These are phyloP conservation scores for Leptosphaerulina australis DNA, from an alignment of 2,329 filamentous ascomycete species.

Conservation along the genomic window DNA sequence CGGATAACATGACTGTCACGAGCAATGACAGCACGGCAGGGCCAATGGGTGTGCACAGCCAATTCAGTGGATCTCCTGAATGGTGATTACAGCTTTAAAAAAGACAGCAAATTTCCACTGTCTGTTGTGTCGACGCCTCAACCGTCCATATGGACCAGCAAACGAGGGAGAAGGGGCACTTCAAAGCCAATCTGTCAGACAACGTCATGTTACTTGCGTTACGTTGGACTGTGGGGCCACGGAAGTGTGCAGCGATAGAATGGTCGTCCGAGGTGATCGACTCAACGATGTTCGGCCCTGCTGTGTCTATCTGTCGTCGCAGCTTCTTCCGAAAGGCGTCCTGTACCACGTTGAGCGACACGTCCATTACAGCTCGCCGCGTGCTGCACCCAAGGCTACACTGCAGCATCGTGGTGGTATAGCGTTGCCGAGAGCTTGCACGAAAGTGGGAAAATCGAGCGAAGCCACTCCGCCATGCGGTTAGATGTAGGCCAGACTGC, in stretches of 20 bases:
- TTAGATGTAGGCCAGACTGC: constrained; percentile 9
- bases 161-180: background rate
- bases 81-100: constrained; percentile 2
- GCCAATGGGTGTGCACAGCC: background rate
- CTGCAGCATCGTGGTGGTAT: constrained; percentile 20
- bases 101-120: background rate
- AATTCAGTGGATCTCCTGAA: constrained; percentile 8
- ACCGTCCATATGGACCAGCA: background rate
- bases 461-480: constrained; percentile 21
- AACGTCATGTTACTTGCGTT: background rate
- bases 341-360: constrained; percentile 35
- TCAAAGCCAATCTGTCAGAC: background rate
- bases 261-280: constrained; percentile 27
- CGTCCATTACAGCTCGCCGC: constrained; percentile 27
- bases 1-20: constrained; percentile 36
- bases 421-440: constrained; percentile 22
- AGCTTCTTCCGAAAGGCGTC: constrained; percentile 33
- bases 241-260: constrained; percentile 16
- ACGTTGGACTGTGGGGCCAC: constrained; percentile 4
- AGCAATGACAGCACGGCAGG: constrained; percentile 25
- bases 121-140: background rate
- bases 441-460: constrained; percentile 29
- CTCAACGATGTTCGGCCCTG: constrained; percentile 25
- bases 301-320: constrained; percentile 22
- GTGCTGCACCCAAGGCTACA: constrained; percentile 25